Base-by-base conservation (phyloP, 1,139 yeast genomes). In the Geotrichum klebahnii region DNA sequence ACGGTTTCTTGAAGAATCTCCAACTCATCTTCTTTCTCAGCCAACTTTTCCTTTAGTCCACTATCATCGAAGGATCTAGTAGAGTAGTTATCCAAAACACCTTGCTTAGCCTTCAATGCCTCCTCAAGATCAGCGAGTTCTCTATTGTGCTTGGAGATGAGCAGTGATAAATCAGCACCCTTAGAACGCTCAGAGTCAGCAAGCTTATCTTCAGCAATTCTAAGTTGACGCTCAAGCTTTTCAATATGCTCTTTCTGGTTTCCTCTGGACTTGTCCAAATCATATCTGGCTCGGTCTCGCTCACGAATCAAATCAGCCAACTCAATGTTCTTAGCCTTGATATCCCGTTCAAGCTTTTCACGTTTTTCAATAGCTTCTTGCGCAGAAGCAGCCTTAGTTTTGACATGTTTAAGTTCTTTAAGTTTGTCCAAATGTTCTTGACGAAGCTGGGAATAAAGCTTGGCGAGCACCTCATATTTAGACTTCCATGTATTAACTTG, bases 381-480 rank as follows among this genome's bases (percentile, higher is more conserved):
- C 6, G 97, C 96, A 54, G 95, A 84, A 26, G 90, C 84, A 6
- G 94, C 95, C 67, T 86, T 87, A 59, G 89, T 88, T 67, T 89
- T 96, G 51, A 84, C 77, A 59, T 84, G 84, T 65, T 90, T 90
- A 63, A 84, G 84, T 63, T 84, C 84, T 44, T 86, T 77, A 60
- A 90, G 75, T 55, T 89, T 71, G 56, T 83, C 86, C 63, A 90
- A 75, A 66, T 90, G 97, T 66, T 90, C 97, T 68, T 87, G 95
- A 61, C 97, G 84, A 59, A 90, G 75, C 67, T 89, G 96, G 1
- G 96, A 84, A 65, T 90, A 90, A 55, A 90, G 74, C 63, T 88
- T 87, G 3, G 97, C 97, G 58, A 90, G 75, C 0, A 95, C 80
- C 63, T 89, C 96, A 67, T 90, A 90, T 68, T 90, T 90, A 53